Percentiles rank a stretch among this genome's conserved stretches.
Conservation (phyloP, 768 basidiomycete genomes). For the Xerocomellus amylosporus region DNA sequence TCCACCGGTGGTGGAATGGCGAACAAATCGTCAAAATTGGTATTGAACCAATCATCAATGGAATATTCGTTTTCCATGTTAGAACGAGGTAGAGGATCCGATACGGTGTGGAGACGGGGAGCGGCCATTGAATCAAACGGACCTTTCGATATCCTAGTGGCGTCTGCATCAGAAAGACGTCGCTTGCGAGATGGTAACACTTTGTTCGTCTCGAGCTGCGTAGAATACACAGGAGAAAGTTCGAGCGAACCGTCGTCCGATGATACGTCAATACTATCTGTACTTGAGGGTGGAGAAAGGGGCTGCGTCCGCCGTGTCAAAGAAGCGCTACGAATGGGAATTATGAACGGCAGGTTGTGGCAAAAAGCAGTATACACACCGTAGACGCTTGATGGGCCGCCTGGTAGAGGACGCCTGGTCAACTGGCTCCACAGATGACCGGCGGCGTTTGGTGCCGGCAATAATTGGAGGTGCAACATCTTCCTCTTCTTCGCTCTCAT, state of each 20-base stretch:
- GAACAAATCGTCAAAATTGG: slow-evolving; percentile 25
- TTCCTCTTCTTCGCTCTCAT: slow-evolving; percentile 18
- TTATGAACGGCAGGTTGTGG: accelerated
- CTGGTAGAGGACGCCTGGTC: neutral
- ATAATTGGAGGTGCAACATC: slow-evolving; percentile 11
- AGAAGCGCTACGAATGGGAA: neutral
- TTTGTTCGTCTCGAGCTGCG: neutral
- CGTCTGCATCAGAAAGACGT: slow-evolving; percentile 35
- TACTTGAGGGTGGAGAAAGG: slow-evolving; percentile 17
- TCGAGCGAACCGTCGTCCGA: neutral
- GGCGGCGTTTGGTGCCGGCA: slow-evolving; percentile 23
- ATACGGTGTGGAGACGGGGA: slow-evolving; percentile 29
- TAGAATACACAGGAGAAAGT: neutral
- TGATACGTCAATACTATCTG: neutral
- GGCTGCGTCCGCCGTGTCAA: neutral
- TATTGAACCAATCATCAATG: slow-evolving; percentile 38
- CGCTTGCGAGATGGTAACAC: slow-evolving; percentile 32
- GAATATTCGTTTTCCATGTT: slow-evolving; percentile 18
- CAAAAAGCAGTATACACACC: slow-evolving; percentile 9
- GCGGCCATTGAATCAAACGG: slow-evolving; percentile 13
- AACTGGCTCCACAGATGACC: neutral
- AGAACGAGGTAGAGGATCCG: slow-evolving; percentile 30
- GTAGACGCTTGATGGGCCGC: slow-evolving; percentile 21
- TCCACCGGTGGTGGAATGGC: slow-evolving; percentile 27
- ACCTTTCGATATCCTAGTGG: slow-evolving; percentile 25